Evolutionary conservation across 2,329 filamentous ascomycete genomes (phyloP).

Genomic region (Lachnellula willkommii): DNA sequence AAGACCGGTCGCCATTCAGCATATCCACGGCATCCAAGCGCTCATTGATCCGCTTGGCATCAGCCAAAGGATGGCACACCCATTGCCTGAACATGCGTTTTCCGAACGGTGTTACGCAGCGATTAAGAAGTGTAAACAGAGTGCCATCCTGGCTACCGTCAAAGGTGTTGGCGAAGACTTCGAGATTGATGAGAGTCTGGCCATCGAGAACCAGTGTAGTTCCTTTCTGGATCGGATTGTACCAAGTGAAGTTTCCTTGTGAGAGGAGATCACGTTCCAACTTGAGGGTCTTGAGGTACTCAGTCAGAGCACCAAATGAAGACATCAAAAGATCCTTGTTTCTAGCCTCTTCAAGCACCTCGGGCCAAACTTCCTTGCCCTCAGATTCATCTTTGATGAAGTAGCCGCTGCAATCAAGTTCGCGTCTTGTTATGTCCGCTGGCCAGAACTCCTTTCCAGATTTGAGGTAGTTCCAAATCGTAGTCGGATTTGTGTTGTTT

Average conservation of each 20-base stretch:
- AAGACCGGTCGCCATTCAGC: conserved; percentile 72
- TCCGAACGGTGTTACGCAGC: conserved; percentile 93
- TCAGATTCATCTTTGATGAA: conserved; percentile 56
- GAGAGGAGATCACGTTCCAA: conserved; percentile 83
- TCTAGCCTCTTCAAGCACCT: conserved; percentile 63
- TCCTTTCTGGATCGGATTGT: conserved; percentile 83
- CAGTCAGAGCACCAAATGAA: conserved; percentile 79
- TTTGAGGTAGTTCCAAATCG: conserved; percentile 92
- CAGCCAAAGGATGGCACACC: conserved; percentile 92
- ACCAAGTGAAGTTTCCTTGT: conserved; percentile 84
- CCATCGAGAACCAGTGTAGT: conserved; percentile 90
- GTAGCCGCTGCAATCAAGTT: conserved; percentile 74
- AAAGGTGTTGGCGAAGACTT: conserved; percentile 88
- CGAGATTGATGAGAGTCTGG: conserved; percentile 95
- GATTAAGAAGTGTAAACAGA: conserved; percentile 82
- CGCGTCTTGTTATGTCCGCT: conserved; percentile 72
- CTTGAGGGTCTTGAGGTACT: conserved; percentile 82
- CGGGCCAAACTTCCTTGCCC: conserved; percentile 66
- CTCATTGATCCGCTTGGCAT: conserved; percentile 84
- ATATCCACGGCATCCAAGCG: conserved; percentile 90
- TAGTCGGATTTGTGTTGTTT: conserved; percentile 88
- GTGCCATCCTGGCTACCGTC: conserved; percentile 84
- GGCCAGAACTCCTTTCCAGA: conserved; percentile 86
- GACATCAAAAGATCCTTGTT: conserved; percentile 84
- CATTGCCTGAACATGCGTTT: conserved; percentile 95